Evolutionary conservation across 2,329 filamentous ascomycete species (phyloP).

Genomic region (Pyricularia grisea): DNA sequence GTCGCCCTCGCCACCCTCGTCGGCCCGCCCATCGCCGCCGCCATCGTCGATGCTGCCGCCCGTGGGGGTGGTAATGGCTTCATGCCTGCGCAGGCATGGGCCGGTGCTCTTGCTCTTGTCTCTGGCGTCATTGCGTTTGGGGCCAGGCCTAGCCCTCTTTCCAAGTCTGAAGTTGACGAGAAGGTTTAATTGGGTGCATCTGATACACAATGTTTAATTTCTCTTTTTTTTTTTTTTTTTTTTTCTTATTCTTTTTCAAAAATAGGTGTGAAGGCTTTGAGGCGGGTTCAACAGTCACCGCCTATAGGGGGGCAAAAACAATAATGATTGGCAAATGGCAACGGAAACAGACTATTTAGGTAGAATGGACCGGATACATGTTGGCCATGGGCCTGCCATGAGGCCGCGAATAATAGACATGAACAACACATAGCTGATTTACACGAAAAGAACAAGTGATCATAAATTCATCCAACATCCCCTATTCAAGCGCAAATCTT

Average conservation of each 20-base stretch:
- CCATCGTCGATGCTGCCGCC: conserved; percentile 7
- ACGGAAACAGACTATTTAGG: not conserved
- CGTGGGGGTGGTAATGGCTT: conserved; percentile 6
- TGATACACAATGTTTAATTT: not conserved
- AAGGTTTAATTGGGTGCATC: not conserved
- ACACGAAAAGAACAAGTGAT: not conserved
- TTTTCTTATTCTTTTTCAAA: too few relatives aligned
- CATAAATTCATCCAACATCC: not conserved
- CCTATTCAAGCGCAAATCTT: conserved; percentile 30
- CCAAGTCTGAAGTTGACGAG: not conserved
- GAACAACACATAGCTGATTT: not conserved
- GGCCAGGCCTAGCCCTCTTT: not conserved
- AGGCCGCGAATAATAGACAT: not conserved
- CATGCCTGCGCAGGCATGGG: conserved; percentile 11
- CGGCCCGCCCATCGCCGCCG: conserved; percentile 23
- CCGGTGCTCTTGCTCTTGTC: conserved; percentile 9
- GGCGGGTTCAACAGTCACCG: not conserved
- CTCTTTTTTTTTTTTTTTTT: too few relatives aligned
- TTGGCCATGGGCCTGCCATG: not conserved
- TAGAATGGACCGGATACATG: not conserved
- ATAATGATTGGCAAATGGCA: not conserved
- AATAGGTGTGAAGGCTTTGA: not conserved
- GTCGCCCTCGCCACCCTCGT: conserved; percentile 29
- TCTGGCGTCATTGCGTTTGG: conserved; percentile 5
- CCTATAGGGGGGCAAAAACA: not conserved